phyloP scores from a whole-genome alignment of 176 grass and related monocot species.

The Pharus latifolius region DNA sequence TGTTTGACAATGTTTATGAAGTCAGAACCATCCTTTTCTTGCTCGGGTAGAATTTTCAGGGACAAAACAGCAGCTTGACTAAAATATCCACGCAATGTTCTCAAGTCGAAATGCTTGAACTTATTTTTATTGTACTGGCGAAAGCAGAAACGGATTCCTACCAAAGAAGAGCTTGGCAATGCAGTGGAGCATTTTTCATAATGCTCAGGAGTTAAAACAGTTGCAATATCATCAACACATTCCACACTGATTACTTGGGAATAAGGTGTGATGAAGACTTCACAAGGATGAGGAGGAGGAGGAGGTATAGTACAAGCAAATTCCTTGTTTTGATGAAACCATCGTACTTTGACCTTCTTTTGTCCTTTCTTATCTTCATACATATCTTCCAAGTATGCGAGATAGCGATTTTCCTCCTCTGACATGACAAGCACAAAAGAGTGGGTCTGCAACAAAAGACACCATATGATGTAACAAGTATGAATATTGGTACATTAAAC shows the following conservation, averaged over 20 bases:
- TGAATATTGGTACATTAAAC: not conserved
- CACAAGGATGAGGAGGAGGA: constrained; percentile 82
- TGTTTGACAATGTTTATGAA: not conserved
- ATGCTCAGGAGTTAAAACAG: constrained; percentile 83
- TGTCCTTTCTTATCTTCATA: constrained; percentile 96
- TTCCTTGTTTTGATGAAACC: constrained; percentile 98
- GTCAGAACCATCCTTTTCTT: constrained; percentile 36
- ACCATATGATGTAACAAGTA: constrained; percentile 5
- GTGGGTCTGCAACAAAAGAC: constrained; percentile 49
- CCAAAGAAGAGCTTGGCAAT: constrained; percentile 34
- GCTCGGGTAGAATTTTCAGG: constrained; percentile 35
- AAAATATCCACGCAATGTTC: constrained; percentile 83
- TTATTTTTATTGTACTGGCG: constrained; percentile 96
- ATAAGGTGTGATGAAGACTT: constrained; percentile 98
- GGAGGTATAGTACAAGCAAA: constrained; percentile 85
- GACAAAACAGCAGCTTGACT: constrained; percentile 60
- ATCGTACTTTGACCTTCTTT: constrained; percentile 98
- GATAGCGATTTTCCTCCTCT: constrained; percentile 81
- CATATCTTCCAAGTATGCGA: constrained; percentile 99
- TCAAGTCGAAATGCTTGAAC: constrained; percentile 85
- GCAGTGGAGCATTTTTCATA: constrained; percentile 49
- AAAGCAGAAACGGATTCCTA: constrained; percentile 69
- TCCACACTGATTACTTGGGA: constrained; percentile 98
- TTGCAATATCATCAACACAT: constrained; percentile 94
- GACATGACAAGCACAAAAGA: constrained; percentile 89